Evolutionary conservation across 1,284 basidiomycete species (phyloP).

Genomic region (Leccinum idahoense): DNA sequence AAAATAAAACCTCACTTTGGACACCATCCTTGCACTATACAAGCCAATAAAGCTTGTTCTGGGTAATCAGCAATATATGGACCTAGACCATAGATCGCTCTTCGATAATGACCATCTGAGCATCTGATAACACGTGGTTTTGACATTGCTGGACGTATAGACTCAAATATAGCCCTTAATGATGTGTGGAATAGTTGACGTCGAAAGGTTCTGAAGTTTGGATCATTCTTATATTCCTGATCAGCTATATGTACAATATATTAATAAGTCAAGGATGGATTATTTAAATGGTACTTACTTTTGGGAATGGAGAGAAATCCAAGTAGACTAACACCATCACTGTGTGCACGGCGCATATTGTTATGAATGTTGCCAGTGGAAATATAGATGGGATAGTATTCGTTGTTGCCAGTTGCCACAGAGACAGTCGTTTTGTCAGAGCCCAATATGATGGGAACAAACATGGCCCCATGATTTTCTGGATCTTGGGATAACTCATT

Average conservation of each 20-base stretch:
- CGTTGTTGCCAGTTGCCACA: constrained; percentile 2
- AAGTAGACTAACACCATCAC: background rate
- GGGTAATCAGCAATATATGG: background rate
- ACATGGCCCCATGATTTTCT: background rate
- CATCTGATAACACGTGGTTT: background rate
- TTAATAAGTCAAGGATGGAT: background rate
- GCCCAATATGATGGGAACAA: constrained; percentile 3
- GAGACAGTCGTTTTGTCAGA: constrained; percentile 7
- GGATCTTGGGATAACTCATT: background rate
- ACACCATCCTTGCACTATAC: constrained; percentile 2
- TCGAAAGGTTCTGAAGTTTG: background rate
- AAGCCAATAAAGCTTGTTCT: background rate
- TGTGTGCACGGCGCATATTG: background rate
- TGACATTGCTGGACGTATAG: background rate
- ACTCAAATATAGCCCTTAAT: background rate
- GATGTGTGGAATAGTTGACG: background rate
- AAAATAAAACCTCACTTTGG: background rate
- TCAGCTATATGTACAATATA: background rate
- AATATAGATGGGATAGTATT: background rate
- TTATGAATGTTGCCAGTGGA: background rate
- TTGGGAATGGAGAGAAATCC: background rate
- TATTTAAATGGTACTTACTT: background rate
- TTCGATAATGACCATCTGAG: background rate
- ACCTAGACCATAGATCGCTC: background rate
- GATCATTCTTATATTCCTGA: background rate